These are phyloP conservation scores for Coemansia linderi DNA, from an alignment of 371 early-diverging fungal species.

Conservation along the genomic window DNA sequence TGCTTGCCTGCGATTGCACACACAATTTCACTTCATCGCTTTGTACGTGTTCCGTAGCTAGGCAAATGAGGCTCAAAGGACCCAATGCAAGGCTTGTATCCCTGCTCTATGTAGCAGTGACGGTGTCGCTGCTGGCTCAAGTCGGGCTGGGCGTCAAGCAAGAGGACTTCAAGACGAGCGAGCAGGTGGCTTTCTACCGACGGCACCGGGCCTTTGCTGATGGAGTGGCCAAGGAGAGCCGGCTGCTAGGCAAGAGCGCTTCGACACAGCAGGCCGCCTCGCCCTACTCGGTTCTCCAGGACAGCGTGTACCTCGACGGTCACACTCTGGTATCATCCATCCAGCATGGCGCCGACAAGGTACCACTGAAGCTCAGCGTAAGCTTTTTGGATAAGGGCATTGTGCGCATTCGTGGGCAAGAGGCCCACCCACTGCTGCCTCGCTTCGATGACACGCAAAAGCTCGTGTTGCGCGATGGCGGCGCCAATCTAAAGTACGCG, in stretches of 20 bases:
- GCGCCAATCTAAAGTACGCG: conserved; percentile 53
- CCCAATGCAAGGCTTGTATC: conserved; percentile 4
- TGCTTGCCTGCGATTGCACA: not conserved
- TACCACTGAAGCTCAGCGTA: conserved; percentile 44
- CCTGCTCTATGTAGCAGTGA: conserved; percentile 20
- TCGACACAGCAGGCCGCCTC: conserved; percentile 51
- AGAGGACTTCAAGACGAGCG: conserved; percentile 90
- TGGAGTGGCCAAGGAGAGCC: conserved; percentile 43
- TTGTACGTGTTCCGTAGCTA: not conserved
- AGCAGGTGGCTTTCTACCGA: conserved; percentile 85
- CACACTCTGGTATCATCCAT: conserved; percentile 64
- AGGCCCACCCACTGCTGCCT: conserved; percentile 65
- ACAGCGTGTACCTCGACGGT: conserved; percentile 57
- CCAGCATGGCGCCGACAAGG: conserved; percentile 59
- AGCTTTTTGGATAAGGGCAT: conserved; percentile 59
- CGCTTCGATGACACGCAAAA: conserved; percentile 73
- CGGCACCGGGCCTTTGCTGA: conserved; percentile 89
- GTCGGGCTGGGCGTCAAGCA: conserved; percentile 58
- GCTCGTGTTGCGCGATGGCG: conserved; percentile 64
- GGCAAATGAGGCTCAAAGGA: conserved; percentile 18
- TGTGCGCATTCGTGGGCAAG: conserved; percentile 71
- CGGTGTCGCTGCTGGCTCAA: conserved; percentile 19
- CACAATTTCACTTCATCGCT: conserved; percentile 1
- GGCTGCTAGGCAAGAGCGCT: not conserved
- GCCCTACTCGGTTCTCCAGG: conserved; percentile 64